Conservation (phyloP, 345 rosid species). For the Abelmoschus esculentus region DNA sequence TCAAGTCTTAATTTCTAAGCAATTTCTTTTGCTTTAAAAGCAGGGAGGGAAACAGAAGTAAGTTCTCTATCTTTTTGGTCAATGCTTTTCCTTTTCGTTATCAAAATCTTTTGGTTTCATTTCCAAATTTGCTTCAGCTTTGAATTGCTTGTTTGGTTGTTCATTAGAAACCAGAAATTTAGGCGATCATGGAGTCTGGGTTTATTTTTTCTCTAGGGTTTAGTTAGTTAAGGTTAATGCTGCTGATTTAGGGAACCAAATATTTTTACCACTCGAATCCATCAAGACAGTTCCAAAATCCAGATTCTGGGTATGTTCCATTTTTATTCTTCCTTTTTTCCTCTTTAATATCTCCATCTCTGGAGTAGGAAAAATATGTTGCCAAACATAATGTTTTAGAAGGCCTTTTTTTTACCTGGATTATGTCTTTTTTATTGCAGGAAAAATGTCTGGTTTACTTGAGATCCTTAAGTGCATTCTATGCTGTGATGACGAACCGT, state of each 20-base stretch:
- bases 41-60: neutral
- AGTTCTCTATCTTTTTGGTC: neutral
- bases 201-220: neutral
- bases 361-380: neutral
- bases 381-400: neutral
- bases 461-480: slow-evolving; percentile 1
- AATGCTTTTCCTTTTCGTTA: neutral
- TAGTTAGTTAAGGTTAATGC: neutral
- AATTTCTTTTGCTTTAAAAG: neutral
- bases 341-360: neutral
- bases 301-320: neutral
- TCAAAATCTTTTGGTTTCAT: neutral
- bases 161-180: neutral
- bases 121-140: neutral
- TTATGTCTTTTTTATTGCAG: neutral
- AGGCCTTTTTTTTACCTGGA: neutral
- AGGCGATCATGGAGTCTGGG: neutral
- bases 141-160: neutral
- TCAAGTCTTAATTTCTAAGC: neutral
- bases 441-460: slow-evolving; percentile 1
- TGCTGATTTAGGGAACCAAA: neutral
- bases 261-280: neutral
- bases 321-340: neutral
- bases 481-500: slow-evolving; percentile 1
- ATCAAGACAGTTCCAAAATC: neutral